These are phyloP conservation scores for Chlorophyllum brunneum DNA, from an alignment of 768 basidiomycete genomes.

Conservation along the genomic window DNA sequence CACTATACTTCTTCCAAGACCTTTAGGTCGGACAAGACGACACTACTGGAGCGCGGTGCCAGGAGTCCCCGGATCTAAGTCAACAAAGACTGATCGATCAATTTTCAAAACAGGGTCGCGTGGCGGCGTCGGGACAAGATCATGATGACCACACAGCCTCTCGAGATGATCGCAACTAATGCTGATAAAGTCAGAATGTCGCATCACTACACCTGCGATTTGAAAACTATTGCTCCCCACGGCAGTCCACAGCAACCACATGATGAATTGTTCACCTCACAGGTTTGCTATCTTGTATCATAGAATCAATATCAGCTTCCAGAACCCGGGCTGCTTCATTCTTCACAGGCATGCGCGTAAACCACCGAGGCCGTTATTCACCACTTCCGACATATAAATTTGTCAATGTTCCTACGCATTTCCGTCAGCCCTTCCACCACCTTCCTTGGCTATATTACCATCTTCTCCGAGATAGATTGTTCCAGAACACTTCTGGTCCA, in stretches of 20 bases:
- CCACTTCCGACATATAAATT: background rate
- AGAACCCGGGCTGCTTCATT: background rate
- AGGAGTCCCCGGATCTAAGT: constrained; percentile 1
- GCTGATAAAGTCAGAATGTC: background rate
- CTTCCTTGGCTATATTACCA: no score
- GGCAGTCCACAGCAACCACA: no score
- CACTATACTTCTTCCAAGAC: background rate
- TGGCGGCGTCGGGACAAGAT: constrained; percentile 11
- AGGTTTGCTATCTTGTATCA: background rate
- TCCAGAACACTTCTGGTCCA: background rate
- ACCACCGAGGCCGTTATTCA: background rate
- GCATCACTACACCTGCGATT: no score
- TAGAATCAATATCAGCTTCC: background rate
- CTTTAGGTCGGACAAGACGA: background rate
- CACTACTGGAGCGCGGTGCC: constrained; percentile 4
- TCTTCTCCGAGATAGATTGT: background rate
- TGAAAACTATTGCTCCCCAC: no score
- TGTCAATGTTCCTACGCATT: constrained; percentile 2
- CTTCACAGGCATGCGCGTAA: background rate
- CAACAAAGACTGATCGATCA: constrained; percentile 6
- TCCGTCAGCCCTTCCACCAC: no score
- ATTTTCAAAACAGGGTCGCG: constrained; percentile 11
- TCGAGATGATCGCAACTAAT: background rate
- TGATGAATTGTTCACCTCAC: no score
- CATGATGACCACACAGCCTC: constrained; percentile 3